Conservation (phyloP, 805 yeast species). For the Suhomyces sp. region DNA sequence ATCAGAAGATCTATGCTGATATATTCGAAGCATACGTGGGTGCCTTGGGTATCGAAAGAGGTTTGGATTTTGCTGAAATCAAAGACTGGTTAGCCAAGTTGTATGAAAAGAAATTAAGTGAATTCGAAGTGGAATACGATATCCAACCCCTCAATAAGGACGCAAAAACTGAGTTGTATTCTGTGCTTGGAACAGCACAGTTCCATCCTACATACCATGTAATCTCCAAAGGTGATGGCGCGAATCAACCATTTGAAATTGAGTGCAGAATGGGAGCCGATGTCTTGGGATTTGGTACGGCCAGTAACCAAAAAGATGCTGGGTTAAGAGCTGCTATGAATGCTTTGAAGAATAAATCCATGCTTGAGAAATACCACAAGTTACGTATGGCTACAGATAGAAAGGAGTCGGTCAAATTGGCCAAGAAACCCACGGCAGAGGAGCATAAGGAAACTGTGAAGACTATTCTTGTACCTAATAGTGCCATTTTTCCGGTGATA, state of each 20-base stretch:
- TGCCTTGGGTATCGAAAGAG: conserved; percentile 64
- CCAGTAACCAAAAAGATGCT: conserved; percentile 68
- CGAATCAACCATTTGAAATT: conserved; percentile 55
- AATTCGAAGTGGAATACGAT: conserved; percentile 31
- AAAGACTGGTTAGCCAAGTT: conserved; percentile 56
- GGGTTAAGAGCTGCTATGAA: conserved; percentile 82
- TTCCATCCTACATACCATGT: conserved; percentile 59
- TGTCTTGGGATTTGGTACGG: conserved; percentile 69
- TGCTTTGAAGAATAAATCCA: conserved; percentile 57
- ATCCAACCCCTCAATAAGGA: conserved; percentile 48
- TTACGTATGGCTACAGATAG: conserved; percentile 39
- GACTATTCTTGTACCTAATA: conserved; percentile 1
- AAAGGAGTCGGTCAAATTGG: conserved; percentile 13
- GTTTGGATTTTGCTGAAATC: conserved; percentile 45
- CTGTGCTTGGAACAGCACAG: conserved; percentile 73
- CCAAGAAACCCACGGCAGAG: conserved; percentile 6
- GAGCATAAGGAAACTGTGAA: conserved; percentile 4
- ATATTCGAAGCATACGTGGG: conserved; percentile 93
- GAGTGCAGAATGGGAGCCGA: conserved; percentile 65
- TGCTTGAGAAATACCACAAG: conserved; percentile 63
- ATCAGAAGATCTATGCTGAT: conserved; percentile 78
- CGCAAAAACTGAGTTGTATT: conserved; percentile 77
- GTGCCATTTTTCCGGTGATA: conserved; percentile 25
- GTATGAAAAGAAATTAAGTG: conserved; percentile 43
- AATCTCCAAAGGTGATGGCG: conserved; percentile 44